A percentile compares a stretch with the other conserved stretches of the same genome.
Evolutionary conservation across 192 early-diverging fungal genomes (phyloP).

Genomic region (Backusella psychrophila): DNA sequence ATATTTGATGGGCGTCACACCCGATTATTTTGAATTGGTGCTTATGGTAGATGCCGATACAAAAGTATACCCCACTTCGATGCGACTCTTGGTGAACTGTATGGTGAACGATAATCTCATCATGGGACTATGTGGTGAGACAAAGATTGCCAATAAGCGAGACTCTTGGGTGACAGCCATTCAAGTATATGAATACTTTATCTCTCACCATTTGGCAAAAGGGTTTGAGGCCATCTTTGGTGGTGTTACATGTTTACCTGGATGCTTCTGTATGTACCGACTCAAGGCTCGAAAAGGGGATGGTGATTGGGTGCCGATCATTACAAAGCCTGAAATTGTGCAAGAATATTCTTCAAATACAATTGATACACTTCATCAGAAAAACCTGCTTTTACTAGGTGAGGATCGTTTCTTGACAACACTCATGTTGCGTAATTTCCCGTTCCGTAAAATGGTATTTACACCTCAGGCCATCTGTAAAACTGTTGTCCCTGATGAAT

Average conservation of each 20-base stretch:
- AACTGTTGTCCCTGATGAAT: conserved; percentile 83
- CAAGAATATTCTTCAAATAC: conserved; percentile 79
- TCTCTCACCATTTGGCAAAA: conserved; percentile 93
- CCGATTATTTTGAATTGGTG: conserved; percentile 79
- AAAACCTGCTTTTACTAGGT: conserved; percentile 82
- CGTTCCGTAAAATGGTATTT: conserved; percentile 84
- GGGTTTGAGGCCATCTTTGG: conserved; percentile 97
- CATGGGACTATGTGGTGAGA: conserved; percentile 98
- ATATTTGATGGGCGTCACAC: conserved; percentile 80
- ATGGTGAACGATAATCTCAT: conserved; percentile 90
- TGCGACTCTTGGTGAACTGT: conserved; percentile 81
- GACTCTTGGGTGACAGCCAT: conserved; percentile 89
- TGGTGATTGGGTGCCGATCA: conserved; percentile 78
- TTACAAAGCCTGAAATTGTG: conserved; percentile 88
- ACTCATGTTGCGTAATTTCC: conserved; percentile 85
- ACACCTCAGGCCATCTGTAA: conserved; percentile 82
- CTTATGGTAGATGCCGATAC: conserved; percentile 96
- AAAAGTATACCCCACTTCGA: conserved; percentile 70
- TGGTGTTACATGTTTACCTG: conserved; percentile 96
- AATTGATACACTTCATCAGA: conserved; percentile 81
- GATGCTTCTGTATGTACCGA: conserved; percentile 98
- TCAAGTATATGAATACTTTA: conserved; percentile 99
- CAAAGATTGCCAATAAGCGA: conserved; percentile 93
- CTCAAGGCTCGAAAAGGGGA: conserved; percentile 82
- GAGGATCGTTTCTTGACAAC: conserved; percentile 91